Evolutionary conservation across 495 filamentous ascomycete species (phyloP).

Genomic region (Aspergillus bertholletiae): DNA sequence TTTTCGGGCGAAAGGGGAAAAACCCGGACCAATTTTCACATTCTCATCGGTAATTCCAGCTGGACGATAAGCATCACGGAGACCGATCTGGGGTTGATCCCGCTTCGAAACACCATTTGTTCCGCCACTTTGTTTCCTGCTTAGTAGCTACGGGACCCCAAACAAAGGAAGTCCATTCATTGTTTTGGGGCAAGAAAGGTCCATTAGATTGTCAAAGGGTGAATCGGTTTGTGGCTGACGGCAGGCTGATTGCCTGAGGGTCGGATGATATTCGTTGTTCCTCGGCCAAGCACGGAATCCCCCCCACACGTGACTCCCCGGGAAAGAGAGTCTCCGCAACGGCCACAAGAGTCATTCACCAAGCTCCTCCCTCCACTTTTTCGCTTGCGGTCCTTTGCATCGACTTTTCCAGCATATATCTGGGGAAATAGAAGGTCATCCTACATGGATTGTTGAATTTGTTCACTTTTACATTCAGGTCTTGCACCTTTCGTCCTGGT

Average conservation of each 20-base stretch:
- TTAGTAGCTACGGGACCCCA: neutral
- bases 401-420: neutral
- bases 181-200: neutral
- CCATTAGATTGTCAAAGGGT: neutral
- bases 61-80: neutral
- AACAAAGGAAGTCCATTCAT: neutral
- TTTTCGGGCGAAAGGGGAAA: constrained; percentile 27
- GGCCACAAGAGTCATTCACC: constrained; percentile 3
- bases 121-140: neutral
- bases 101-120: neutral
- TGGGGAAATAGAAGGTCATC: neutral
- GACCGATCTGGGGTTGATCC: neutral
- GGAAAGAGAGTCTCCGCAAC: constrained; percentile 19
- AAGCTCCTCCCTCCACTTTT: constrained; percentile 11
- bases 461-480: neutral
- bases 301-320: constrained; percentile 31
- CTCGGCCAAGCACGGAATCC: constrained; percentile 21
- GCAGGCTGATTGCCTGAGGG: neutral
- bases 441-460: neutral
- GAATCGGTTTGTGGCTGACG: neutral
- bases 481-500: neutral
- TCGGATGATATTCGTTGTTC: constrained; percentile 6
- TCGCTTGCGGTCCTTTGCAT: neutral
- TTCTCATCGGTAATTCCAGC: constrained; percentile 14
- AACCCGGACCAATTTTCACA: constrained; percentile 14